phyloP scores from a whole-genome alignment of 306 rosid genomes.

The Senna tora region DNA sequence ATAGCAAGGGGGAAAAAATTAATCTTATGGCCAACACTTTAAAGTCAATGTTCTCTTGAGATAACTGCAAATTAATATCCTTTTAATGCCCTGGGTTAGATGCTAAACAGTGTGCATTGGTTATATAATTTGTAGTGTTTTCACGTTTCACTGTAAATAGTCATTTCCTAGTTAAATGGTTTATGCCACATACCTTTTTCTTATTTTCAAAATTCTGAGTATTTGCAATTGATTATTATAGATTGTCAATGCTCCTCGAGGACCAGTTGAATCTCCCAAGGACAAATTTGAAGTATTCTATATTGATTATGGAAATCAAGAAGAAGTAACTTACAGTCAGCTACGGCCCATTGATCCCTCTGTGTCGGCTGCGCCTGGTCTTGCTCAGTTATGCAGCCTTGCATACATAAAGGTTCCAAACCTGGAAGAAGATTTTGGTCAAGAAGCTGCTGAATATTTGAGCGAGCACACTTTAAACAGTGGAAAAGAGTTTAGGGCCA shows the following conservation, averaged over 20 bases:
- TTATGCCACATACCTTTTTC: neutral
- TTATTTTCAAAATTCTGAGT: slow-evolving; percentile 34
- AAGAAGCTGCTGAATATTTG: slow-evolving; percentile 88
- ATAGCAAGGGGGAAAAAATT: neutral
- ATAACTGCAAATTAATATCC: neutral
- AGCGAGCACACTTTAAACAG: slow-evolving; percentile 63
- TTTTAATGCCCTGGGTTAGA: neutral
- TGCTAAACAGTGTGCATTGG: slow-evolving; percentile 12
- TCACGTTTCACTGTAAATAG: neutral
- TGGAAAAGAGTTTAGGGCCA: slow-evolving; percentile 82
- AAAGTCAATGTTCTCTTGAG: neutral
- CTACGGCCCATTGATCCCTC: slow-evolving; percentile 84
- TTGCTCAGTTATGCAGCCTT: slow-evolving; percentile 90
- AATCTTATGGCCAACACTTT: neutral
- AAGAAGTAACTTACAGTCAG: slow-evolving; percentile 67
- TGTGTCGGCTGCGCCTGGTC: slow-evolving; percentile 81
- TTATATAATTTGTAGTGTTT: neutral
- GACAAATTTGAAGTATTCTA: slow-evolving; percentile 91
- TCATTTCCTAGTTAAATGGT: slow-evolving; percentile 17
- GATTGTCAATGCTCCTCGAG: slow-evolving; percentile 91
- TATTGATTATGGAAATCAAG: slow-evolving; percentile 96
- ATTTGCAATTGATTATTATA: slow-evolving; percentile 40
- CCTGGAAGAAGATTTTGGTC: slow-evolving; percentile 92
- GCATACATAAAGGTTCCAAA: slow-evolving; percentile 81
- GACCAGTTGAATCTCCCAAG: slow-evolving; percentile 75